Conservation (phyloP, 1,284 basidiomycete genomes). For the Melampsora americana region DNA sequence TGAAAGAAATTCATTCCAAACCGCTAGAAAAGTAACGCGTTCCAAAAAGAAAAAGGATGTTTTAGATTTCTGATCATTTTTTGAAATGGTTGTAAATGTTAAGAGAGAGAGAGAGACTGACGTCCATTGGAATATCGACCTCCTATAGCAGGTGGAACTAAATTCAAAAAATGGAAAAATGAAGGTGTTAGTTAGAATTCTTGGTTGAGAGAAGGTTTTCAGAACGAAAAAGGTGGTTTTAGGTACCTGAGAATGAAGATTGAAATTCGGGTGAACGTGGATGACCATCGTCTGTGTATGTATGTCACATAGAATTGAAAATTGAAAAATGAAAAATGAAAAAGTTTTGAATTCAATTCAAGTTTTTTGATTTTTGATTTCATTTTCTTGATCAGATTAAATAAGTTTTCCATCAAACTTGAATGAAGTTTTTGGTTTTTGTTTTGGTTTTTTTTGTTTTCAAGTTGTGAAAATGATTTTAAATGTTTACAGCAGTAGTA, state of each 20-base stretch:
- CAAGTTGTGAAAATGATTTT: not conserved
- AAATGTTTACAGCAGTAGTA: too few species aligned
- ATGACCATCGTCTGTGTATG: constrained; percentile 38
- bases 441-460: too few species aligned
- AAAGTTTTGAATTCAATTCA: too few species aligned
- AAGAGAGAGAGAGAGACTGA: not conserved
- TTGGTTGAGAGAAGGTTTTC: not conserved
- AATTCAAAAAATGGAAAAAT: not conserved
- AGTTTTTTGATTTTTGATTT: too few species aligned
- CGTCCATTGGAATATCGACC: constrained; percentile 36
- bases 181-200: not conserved
- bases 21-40: not conserved
- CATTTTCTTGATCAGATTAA: too few species aligned
- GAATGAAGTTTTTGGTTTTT: too few species aligned
- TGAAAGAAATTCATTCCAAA: constrained; percentile 40
- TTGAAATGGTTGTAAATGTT: not conserved
- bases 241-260: constrained; percentile 24
- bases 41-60: constrained; percentile 4
- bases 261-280: constrained; percentile 17
- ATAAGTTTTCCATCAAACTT: too few species aligned
- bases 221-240: not conserved
- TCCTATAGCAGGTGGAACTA: constrained; percentile 22
- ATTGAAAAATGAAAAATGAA: too few species aligned
- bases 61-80: not conserved
- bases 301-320: too few species aligned